Evolutionary conservation across 208 protist genomes (phyloP), one percentile per base, ranked within the genome.

Genomic region (Dictyostelium gargantuum): DNA sequence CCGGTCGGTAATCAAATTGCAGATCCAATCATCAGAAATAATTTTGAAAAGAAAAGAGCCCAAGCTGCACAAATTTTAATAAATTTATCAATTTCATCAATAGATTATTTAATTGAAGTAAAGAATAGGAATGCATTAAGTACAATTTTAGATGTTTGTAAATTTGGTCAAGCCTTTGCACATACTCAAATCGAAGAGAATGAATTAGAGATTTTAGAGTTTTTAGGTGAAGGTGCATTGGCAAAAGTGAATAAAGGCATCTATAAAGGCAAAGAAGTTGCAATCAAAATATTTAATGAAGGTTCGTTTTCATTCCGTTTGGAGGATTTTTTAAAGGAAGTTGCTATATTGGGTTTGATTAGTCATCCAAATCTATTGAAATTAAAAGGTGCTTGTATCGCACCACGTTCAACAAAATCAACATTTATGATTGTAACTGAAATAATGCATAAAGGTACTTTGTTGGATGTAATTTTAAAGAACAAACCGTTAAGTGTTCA

Each of bases 391-490:
- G 82, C 82, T 29, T 89, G 82, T 40, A 89, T 89, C 26, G 76
- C 68, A 46, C 82, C 82, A 17, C 54, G 81, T 52, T 35, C 70
- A 35, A 19, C 15, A 3, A 72, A 79, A 1, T 79, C 68, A 29
- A 89, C 70, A 10, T 89, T 89, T 89, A 89, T 89, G 68, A 89
- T 89, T 15, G 82, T 79, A 1, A 89, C 82, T 19, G 76, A 89
- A 52, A 40, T 89, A 19, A 89, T 89, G 82, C 82, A 89, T 19
- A 68, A 89, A 40, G 82, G 82, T 89, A 89, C 82, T 15, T 11
- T 89, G 8, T 35, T 29, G 13, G 70, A 89, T 21, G 82, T 89
- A 8, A 68, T 89, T 2, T 68, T 79, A 17, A 79, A 79, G 35
- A 79, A 48, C 42, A 66, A 89, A 46, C 82, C 82, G 54, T 11